These are phyloP conservation scores for Colletotrichum sansevieriae DNA, from an alignment of 2,329 filamentous ascomycete genomes.

Conservation along the genomic window DNA sequence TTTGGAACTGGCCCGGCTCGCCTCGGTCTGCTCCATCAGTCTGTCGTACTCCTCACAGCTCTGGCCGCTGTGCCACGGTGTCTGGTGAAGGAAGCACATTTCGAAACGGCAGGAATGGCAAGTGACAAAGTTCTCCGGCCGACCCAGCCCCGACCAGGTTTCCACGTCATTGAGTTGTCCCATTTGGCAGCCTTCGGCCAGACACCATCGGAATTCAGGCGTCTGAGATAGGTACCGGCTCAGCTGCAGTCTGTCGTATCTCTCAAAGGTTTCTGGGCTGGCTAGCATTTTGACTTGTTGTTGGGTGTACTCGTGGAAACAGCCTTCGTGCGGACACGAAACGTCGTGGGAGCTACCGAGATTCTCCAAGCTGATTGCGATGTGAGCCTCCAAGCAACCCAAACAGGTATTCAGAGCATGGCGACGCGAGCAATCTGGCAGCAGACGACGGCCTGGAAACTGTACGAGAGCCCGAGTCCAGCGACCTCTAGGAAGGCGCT, in stretches of 20 bases:
- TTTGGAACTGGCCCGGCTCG: slow-evolving; percentile 31
- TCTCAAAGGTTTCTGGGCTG: slow-evolving; percentile 22
- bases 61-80: slow-evolving; percentile 45
- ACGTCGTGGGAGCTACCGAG: slow-evolving; percentile 35
- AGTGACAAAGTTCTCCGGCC: slow-evolving; percentile 38
- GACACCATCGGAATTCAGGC: slow-evolving; percentile 46
- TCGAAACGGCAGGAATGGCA: slow-evolving; percentile 45
- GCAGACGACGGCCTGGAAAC: slow-evolving; percentile 33
- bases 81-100: slow-evolving; percentile 48
- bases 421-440: slow-evolving; percentile 30
- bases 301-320: slow-evolving; percentile 39
- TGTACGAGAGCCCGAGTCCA: slow-evolving; percentile 21
- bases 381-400: slow-evolving; percentile 37
- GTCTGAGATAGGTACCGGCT: slow-evolving; percentile 17
- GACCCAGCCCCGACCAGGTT: not conserved
- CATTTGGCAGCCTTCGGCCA: slow-evolving; percentile 43
- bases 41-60: slow-evolving; percentile 44
- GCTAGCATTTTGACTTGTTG: slow-evolving; percentile 37
- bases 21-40: not conserved
- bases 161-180: slow-evolving; percentile 44
- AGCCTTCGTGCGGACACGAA: slow-evolving; percentile 36
- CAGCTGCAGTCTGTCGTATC: slow-evolving; percentile 40
- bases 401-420: slow-evolving; percentile 42
- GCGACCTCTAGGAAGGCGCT: slow-evolving; percentile 19
- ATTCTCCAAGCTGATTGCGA: slow-evolving; percentile 35